Base-by-base conservation (phyloP, 768 basidiomycete species). In the Pisolithus marmoratus region DNA sequence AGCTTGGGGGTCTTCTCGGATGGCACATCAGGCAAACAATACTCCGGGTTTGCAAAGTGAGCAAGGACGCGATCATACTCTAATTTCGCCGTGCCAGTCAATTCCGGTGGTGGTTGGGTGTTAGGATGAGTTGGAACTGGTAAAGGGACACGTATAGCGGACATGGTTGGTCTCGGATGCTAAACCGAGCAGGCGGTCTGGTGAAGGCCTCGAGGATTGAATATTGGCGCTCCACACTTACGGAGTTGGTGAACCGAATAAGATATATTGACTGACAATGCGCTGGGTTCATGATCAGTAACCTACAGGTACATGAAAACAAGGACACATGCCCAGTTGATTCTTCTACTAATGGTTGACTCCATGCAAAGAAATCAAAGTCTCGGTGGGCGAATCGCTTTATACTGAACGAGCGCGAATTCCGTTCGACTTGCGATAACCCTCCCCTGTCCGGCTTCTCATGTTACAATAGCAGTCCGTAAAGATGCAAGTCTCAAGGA, bases 341-440 rank as follows among this genome's bases (percentile, higher is more conserved):
- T 27, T 27, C 26, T 27, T 27, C 5, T 5, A 27, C 91, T 61
- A 94, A 94, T 20, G 93, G 93, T 80, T 94, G 92, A 74, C 87
- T 90, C 84, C 86, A 69, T n/a, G n/a, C n/a, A n/a, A n/a, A n/a
- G n/a, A n/a, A n/a, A n/a, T n/a, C n/a, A n/a, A n/a, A n/a, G n/a
- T n/a, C n/a, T n/a, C n/a, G n/a, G n/a, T n/a, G n/a, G n/a, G n/a
- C n/a, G n/a, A n/a, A n/a, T n/a, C n/a, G n/a, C n/a, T n/a, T n/a
- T n/a, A n/a, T n/a, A n/a, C n/a, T n/a, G n/a, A n/a, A n/a, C n/a
- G n/a, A n/a, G n/a, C n/a, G n/a, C n/a, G n/a, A n/a, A n/a, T n/a
- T n/a, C n/a, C n/a, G n/a, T n/a, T n/a, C n/a, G n/a, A n/a, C n/a
- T n/a, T n/a, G n/a, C n/a, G n/a, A n/a, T n/a, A n/a, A n/a, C n/a